Evolutionary conservation across 2,329 filamentous ascomycete species (phyloP), one percentile per base, ranked within the genome.

Genomic region (Stromatinia cepivora): DNA sequence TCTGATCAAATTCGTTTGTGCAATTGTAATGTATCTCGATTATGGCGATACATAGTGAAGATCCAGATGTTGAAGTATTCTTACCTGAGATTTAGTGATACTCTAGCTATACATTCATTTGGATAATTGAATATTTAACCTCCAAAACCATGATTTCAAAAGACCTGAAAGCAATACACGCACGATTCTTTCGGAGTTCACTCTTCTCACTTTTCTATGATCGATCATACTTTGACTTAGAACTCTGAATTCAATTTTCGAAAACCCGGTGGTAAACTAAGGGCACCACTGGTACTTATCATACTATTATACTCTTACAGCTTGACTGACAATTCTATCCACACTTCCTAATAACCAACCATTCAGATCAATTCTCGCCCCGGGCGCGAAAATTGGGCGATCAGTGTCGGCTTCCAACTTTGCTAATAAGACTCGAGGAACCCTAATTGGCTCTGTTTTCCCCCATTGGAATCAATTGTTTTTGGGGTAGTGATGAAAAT

Each of bases 31-130:
- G n/a, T n/a, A n/a, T n/a, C n/a, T n/a, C n/a, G n/a, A n/a, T n/a
- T n/a, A n/a, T n/a, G n/a, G n/a, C n/a, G n/a, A 90, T 77, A 72
- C 68, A 73, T 88, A 77, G 83, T 88, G 78, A 87, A 89, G 74
- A 88, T 87, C 0, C 87, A 90, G 77, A 86, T 88, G 66, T 73
- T 90, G 75, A 90, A 90, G 79, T 90, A 90, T 75, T 80, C 82
- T 25, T n/a, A n/a, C n/a, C n/a, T n/a, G n/a, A n/a, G n/a, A n/a
- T n/a, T n/a, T 36, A 70, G 72, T n/a, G 75, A 88, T 58, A 83
- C 85, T 3, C 80, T 82, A 31, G 72, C 84, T 56, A 79, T 88
- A 34, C 87, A 83, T 77, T 77, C 87, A 83, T 77, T 77, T 90
- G 75, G 88, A 90, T 78, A 82, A 88, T 11, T 89, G 82, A 79